These are phyloP conservation scores for Clathrospora elynae DNA, from an alignment of 2,329 filamentous ascomycete genomes.

Conservation along the genomic window DNA sequence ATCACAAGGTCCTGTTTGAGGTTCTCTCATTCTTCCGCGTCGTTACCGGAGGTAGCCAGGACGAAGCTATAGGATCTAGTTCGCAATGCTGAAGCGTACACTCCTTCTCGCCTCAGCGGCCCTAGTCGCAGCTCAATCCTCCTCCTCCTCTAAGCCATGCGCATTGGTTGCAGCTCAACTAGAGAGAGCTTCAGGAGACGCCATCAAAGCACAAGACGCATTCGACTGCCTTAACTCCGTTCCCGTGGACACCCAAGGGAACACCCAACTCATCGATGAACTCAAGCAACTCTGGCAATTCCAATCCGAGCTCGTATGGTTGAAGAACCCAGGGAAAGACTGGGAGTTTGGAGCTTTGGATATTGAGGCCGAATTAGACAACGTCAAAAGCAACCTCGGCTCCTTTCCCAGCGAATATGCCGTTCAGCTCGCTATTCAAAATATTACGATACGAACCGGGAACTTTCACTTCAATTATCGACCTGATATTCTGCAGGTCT, in stretches of 20 bases:
- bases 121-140: slow-evolving; percentile 20
- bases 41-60: too few species aligned
- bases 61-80: too few species aligned
- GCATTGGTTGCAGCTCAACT: slow-evolving; percentile 19
- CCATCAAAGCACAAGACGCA: slow-evolving; percentile 26
- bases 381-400: slow-evolving; percentile 38
- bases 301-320: slow-evolving; percentile 45
- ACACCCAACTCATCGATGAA: slow-evolving; percentile 36
- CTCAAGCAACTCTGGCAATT: slow-evolving; percentile 42
- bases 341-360: slow-evolving; percentile 44
- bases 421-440: slow-evolving; percentile 42
- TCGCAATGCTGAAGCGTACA: slow-evolving; percentile 17
- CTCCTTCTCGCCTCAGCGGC: slow-evolving; percentile 22
- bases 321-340: slow-evolving; percentile 42
- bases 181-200: not conserved
- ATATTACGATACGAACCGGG: slow-evolving; percentile 30
- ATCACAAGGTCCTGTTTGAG: too few species aligned
- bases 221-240: slow-evolving; percentile 41
- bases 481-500: slow-evolving; percentile 37
- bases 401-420: slow-evolving; percentile 44
- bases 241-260: slow-evolving; percentile 35
- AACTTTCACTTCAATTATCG: slow-evolving; percentile 38
- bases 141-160: slow-evolving; percentile 24
- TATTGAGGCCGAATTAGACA: slow-evolving; percentile 41
- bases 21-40: too few species aligned